These are phyloP conservation scores for Saccharomyces hybrid DNA, from an alignment of 1,139 yeast species.

Conservation along the genomic window DNA sequence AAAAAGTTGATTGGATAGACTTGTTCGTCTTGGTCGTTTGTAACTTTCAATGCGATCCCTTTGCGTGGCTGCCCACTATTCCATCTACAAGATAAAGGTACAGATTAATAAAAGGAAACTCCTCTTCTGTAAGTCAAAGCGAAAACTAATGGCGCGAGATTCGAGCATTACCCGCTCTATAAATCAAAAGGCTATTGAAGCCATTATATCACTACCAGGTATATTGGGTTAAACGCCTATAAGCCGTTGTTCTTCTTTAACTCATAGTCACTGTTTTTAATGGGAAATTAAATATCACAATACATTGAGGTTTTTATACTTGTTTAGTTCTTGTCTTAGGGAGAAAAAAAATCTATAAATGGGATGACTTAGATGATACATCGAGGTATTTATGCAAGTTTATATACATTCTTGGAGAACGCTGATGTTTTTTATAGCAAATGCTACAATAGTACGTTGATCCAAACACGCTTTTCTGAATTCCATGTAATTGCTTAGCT, in stretches of 20 bases:
- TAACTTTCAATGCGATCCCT: background rate
- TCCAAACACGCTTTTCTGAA: constrained; percentile 33
- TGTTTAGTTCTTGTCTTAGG: background rate
- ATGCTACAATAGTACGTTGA: background rate
- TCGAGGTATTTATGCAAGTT: background rate
- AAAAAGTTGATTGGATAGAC: background rate
- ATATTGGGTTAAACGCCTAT: background rate
- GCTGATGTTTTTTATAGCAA: background rate
- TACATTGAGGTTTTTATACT: background rate
- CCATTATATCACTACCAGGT: background rate
- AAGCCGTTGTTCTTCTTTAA: background rate
- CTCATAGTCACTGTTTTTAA: too few relatives aligned
- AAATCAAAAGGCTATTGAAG: background rate
- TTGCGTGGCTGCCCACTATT: background rate
- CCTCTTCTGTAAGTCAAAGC: background rate
- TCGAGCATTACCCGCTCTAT: background rate
- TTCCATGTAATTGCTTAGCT: constrained; percentile 49
- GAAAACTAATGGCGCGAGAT: background rate
- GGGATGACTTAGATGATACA: background rate
- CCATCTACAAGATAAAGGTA: background rate
- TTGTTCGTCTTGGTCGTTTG: background rate
- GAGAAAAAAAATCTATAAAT: background rate
- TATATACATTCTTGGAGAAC: background rate
- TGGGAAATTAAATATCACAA: background rate
- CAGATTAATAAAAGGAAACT: background rate